Base-by-base conservation (phyloP, 75 land plant genomes). In the Pinus taeda region DNA sequence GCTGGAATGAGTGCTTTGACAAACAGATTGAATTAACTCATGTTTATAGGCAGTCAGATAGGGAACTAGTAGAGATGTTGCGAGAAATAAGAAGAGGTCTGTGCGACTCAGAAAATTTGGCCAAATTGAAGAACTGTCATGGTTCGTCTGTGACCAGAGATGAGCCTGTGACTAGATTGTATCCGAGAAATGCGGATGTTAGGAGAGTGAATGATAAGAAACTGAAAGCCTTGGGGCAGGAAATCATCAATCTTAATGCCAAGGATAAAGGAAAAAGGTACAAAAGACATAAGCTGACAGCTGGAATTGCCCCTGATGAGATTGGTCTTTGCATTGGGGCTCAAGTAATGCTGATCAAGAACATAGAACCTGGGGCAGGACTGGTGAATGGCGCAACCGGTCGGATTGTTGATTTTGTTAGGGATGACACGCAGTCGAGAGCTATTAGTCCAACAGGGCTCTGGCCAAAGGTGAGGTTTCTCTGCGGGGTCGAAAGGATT, bases 351-450 rank as follows among this genome's bases (percentile, higher is more conserved):
- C 87, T 93, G 30, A 78, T 84, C 4, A 87, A 84, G 80, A 93
- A 93, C 65, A 15, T 85, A 33, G 79, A 87, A 39, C 79, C 75
- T 6, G 57, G 63, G 26, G 49, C 6, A 33, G 85, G 89, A 21
- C 83, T 93, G 62, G 95, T 93, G 72, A 93, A 91, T 84, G 95
- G 95, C 33, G 71, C 90, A 49, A 83, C 76, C 22, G 95, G 95
- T 9, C 84, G 67, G 11, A 86, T 87, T 39, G 86, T 83, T 65
- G 83, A 49, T 49, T 93, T 90, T 90, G 78, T 71, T 9, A 81
- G 88, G 20, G 49, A 79, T 73, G 91, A 85, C 12, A 49, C 55
- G 1, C 55, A 9, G 12, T 49, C 55, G n/a, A 89, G 89, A 14
- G 81, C 71, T 60, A 75, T 37, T 11, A 78, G 80, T 63, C 26